Base-by-base conservation (phyloP, 495 filamentous ascomycete species). In the Coniosporium apollinis region DNA sequence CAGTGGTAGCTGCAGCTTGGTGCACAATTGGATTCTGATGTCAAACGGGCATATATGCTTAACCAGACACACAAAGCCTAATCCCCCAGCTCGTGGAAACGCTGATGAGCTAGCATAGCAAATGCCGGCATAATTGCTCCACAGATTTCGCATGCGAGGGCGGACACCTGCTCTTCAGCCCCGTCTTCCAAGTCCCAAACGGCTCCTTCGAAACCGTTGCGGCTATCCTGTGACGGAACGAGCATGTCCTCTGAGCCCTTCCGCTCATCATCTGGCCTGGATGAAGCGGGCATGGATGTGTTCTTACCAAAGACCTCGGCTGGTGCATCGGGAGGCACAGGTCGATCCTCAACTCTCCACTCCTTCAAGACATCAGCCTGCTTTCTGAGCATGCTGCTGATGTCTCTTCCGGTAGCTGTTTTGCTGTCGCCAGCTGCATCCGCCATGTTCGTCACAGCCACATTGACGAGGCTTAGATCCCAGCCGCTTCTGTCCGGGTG, bases 401-500 rank as follows among this genome's bases (percentile, higher is more conserved):
- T 60, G 30, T 60, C 48, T 41, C 58, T 44, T 7, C 57, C 56
- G n/a, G 28, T 45, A n/a, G 47, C 51, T 14, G 39, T 49, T 33
- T 49, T 51, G 34, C 36, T 47, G 13, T 53, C 54, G 19, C 51
- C 51, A 4, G 68, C 72, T 14, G 62, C 65, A 39, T 75, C 69
- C 1, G 69, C 64, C 74, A 96, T 86, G 47, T 91, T 86, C 1
- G 80, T 79, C 1, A 83, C 83, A 15, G 80, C 84, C 10, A 96
- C 56, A 47, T 96, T 96, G 33, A 96, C 57, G 26, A 94, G 50
- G 35, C 76, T 79, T 10, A 92, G 57, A 46, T 83, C 77, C 77
- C 81, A 91, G 4, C 71, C 76, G 3, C 60, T 61, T 38, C 66
- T 67, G 42, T 72, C 71, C 0, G 75, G 72, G 43, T 87, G 76